A percentile compares a stretch with the other conserved stretches of the same genome.
These are phyloP conservation scores for Zasmidium citrigriseum DNA, from an alignment of 2,329 filamentous ascomycete species.

Conservation along the genomic window DNA sequence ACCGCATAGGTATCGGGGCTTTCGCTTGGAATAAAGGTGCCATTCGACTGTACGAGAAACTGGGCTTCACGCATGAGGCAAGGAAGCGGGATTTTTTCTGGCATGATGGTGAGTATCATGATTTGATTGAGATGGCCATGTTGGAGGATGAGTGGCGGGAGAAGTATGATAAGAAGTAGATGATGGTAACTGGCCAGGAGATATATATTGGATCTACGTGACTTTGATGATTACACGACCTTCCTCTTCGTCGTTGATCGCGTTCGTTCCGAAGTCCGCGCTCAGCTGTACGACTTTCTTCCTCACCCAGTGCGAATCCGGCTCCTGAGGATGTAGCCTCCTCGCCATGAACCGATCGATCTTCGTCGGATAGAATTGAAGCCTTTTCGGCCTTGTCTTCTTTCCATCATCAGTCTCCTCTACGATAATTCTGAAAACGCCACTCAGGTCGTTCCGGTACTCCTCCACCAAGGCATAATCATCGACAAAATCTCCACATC, in stretches of 20 bases:
- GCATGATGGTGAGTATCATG: conserved; percentile 43
- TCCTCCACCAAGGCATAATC: conserved; percentile 40
- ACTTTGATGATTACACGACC: not conserved
- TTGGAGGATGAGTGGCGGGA: conserved; percentile 43
- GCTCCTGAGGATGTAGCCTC: conserved; percentile 32
- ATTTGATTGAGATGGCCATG: conserved; percentile 39
- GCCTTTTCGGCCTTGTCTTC: conserved; percentile 23
- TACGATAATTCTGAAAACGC: conserved; percentile 41
- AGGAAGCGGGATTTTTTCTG: conserved; percentile 45
- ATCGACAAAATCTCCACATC: conserved; percentile 47
- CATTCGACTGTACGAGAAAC: conserved; percentile 43
- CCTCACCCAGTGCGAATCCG: conserved; percentile 37
- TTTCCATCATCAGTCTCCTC: conserved; percentile 10
- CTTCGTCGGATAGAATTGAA: conserved; percentile 41
- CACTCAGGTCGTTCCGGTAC: conserved; percentile 43
- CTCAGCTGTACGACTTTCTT: conserved; percentile 33
- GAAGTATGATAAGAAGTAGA: conserved; percentile 10
- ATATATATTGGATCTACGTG: not conserved
- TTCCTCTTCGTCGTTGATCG: conserved; percentile 25
- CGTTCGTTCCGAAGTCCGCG: conserved; percentile 31
- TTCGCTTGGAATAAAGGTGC: conserved; percentile 48
- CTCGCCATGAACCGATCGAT: conserved; percentile 38
- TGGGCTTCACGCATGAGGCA: conserved; percentile 51
- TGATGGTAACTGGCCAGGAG: not conserved
- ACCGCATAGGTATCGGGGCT: conserved; percentile 45